A percentile compares a stretch with the other conserved stretches of the same genome.
phyloP scores from a whole-genome alignment of 495 filamentous ascomycete genomes.

The Amniculicola lignicola region DNA sequence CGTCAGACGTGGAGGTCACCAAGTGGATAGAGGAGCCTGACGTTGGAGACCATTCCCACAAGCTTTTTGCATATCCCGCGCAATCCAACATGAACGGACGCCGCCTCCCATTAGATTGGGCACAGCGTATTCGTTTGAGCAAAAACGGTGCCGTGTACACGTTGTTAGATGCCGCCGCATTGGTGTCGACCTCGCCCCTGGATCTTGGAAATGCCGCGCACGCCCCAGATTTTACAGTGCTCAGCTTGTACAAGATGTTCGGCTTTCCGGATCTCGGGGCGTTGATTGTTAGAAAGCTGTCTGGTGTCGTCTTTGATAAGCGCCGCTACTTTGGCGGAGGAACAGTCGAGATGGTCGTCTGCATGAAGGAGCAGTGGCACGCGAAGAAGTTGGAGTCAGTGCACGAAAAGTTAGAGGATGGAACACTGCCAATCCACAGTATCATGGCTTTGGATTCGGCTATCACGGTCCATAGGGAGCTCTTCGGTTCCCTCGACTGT shows the following conservation, averaged over 20 bases:
- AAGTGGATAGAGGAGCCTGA: conserved; percentile 50
- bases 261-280: conserved; percentile 91
- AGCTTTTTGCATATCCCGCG: conserved; percentile 78
- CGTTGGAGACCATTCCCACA: neutral
- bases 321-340: conserved; percentile 91
- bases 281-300: conserved; percentile 72
- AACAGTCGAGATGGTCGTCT: conserved; percentile 77
- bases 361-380: conserved; percentile 68
- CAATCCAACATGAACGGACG: conserved; percentile 95
- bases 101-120: conserved; percentile 71
- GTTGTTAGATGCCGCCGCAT: conserved; percentile 84
- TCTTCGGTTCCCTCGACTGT: conserved; percentile 67
- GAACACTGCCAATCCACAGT: conserved; percentile 82
- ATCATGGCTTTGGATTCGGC: conserved; percentile 78
- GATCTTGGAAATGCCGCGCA: conserved; percentile 59
- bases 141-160: conserved; percentile 54
- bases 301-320: conserved; percentile 58
- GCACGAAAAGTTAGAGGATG: conserved; percentile 83
- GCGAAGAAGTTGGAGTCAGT: conserved; percentile 66
- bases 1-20: conserved; percentile 62
- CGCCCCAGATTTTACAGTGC: conserved; percentile 80
- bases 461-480: conserved; percentile 60
- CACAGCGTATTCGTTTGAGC: conserved; percentile 49
- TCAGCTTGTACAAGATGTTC: conserved; percentile 97
- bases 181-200: conserved; percentile 72